These are phyloP conservation scores for Cutaneotrichosporon sp. DNA, from an alignment of 1,284 basidiomycete genomes.

Conservation along the genomic window DNA sequence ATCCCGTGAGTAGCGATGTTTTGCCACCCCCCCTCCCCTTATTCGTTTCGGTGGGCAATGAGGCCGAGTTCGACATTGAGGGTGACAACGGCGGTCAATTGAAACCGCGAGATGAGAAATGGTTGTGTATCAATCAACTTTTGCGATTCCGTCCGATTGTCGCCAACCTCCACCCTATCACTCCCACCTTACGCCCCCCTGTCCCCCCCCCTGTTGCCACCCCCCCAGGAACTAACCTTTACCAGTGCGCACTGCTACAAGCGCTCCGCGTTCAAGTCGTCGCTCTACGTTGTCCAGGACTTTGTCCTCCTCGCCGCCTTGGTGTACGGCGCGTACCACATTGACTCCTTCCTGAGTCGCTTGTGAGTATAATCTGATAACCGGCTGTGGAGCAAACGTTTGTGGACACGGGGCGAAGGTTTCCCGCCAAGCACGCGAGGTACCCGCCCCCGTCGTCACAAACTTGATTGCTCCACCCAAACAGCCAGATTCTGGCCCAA, in stretches of 20 bases:
- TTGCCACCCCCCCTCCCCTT: not conserved
- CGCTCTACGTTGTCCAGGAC: constrained; percentile 78
- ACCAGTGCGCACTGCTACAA: constrained; percentile 84
- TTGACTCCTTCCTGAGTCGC: constrained; percentile 54
- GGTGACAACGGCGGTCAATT: no score
- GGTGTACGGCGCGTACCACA: constrained; percentile 65
- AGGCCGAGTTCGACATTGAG: no score
- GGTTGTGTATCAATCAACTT: no score
- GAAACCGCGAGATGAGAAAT: no score
- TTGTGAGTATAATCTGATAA: constrained; percentile 42
- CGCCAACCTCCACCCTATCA: no score
- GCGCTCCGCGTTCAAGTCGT: constrained; percentile 79
- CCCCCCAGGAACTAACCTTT: no score
- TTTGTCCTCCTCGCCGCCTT: constrained; percentile 62
- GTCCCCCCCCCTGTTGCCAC: not conserved
- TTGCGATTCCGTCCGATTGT: constrained; percentile 5
- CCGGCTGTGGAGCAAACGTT: no score
- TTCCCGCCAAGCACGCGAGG: not conserved
- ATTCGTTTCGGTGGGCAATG: no score
- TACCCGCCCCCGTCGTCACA: not conserved
- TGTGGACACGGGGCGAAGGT: not conserved
- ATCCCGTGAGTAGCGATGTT: constrained; percentile 70
- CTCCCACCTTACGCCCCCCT: not conserved
- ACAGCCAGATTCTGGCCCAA: not conserved
- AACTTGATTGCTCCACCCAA: not conserved